These are phyloP conservation scores for Trypanosoma platydactyli DNA, from an alignment of 208 protist species.

Conservation along the genomic window DNA sequence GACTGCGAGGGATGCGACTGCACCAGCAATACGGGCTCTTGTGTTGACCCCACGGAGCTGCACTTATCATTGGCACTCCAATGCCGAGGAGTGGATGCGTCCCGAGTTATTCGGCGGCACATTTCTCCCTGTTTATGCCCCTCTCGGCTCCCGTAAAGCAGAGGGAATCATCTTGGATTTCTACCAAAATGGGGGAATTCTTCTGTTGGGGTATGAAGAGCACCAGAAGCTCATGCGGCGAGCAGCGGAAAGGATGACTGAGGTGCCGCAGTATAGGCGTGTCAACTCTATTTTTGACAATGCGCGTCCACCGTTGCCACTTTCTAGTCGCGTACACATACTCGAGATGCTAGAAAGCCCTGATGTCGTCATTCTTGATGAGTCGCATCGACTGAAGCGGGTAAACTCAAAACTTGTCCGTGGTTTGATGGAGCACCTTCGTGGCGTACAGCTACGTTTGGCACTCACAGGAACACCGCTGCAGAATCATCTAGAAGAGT, in stretches of 20 bases:
- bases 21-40: constrained; percentile 53
- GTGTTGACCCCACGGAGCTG: constrained; percentile 78
- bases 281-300: constrained; percentile 36
- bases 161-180: constrained; percentile 38
- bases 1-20: neutral
- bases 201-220: constrained; percentile 87
- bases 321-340: constrained; percentile 30
- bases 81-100: constrained; percentile 59
- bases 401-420: constrained; percentile 49
- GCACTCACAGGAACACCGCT: constrained; percentile 89
- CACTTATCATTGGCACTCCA: constrained; percentile 67
- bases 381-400: constrained; percentile 73
- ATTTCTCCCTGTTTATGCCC: constrained; percentile 43
- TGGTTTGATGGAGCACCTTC: constrained; percentile 46
- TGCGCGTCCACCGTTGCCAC: constrained; percentile 46
- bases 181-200: constrained; percentile 67
- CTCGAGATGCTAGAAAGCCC: constrained; percentile 65
- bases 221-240: constrained; percentile 45
- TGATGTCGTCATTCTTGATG: constrained; percentile 82
- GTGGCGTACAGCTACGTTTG: constrained; percentile 67
- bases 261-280: constrained; percentile 27
- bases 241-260: constrained; percentile 18
- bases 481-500: constrained; percentile 90
- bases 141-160: constrained; percentile 29
- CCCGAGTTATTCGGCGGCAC: constrained; percentile 42